Percentiles rank a stretch among this genome's conserved stretches.
Conservation (phyloP, 495 filamentous ascomycete species). For the Sporormia fimetaria region DNA sequence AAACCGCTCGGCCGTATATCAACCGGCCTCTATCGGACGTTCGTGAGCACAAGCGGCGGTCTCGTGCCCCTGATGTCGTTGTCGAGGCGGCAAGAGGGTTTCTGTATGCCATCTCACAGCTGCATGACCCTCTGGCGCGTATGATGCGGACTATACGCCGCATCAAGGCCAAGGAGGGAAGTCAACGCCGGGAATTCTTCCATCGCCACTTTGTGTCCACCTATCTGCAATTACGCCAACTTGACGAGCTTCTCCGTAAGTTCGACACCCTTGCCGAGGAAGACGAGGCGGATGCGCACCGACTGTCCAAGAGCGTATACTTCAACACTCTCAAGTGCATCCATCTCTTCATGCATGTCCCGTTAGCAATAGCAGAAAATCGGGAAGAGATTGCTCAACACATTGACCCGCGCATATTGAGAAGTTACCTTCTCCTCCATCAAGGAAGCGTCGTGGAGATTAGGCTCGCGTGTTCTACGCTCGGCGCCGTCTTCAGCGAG, state of each 20-base stretch:
- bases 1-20: slow-evolving; percentile 61
- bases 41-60: slow-evolving; percentile 48
- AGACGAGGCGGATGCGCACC: slow-evolving; percentile 38
- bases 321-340: slow-evolving; percentile 59
- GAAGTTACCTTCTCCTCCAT: slow-evolving; percentile 20
- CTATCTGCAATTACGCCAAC: slow-evolving; percentile 49
- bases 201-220: slow-evolving; percentile 72
- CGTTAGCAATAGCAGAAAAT: slow-evolving; percentile 55
- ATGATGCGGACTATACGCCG: slow-evolving; percentile 46
- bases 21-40: slow-evolving; percentile 49
- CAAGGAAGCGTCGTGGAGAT: slow-evolving; percentile 23
- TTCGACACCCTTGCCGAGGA: slow-evolving; percentile 41
- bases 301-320: slow-evolving; percentile 56
- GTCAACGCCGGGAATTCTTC: slow-evolving; percentile 56
- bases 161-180: slow-evolving; percentile 32
- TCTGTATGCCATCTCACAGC: slow-evolving; percentile 70
- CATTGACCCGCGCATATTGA: slow-evolving; percentile 45
- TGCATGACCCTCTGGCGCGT: slow-evolving; percentile 62
- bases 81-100: slow-evolving; percentile 78
- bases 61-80: slow-evolving; percentile 47
- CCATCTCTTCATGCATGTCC: slow-evolving; percentile 63
- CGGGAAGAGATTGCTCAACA: slow-evolving; percentile 60
- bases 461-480: slow-evolving; percentile 20
- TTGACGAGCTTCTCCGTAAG: slow-evolving; percentile 60
- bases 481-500: slow-evolving; percentile 31